Evolutionary conservation across 129 eudicot species (phyloP), one percentile per base, ranked within the genome.

Genomic region (Smallanthus sonchifolius): DNA sequence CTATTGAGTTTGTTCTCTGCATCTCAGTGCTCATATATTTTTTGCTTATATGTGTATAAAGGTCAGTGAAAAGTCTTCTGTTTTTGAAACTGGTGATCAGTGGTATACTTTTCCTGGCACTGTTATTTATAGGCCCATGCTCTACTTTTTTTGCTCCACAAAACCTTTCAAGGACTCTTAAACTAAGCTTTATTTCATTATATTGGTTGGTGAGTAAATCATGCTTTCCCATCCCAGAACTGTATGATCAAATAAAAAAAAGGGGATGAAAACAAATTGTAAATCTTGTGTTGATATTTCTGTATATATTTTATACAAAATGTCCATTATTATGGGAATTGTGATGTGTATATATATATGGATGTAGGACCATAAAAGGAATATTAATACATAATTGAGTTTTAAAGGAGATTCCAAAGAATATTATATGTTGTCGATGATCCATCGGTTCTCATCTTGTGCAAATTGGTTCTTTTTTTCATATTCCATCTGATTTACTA

Each of bases 71-170:
- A 14, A 10, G 55, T 76, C 65, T 11, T 48, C 15, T 37, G 0
- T 19, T 36, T 16, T 19, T 37, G n/a, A n/a, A n/a, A n/a, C n/a
- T n/a, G n/a, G n/a, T n/a, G n/a, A n/a, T n/a, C n/a, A n/a, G n/a
- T n/a, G n/a, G n/a, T n/a, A n/a, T 52, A 28, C 59, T n/a, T 4
- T 52, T 17, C 59, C 16, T 47, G 54, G 17, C 17, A 14, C 16
- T 45, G 5, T 10, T 62, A 69, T 69, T 44, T 69, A 69, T 69
- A 77, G 81, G 64, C 81, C 51, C 36, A 77, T 69, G 43, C 40
- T 57, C 70, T 32, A 69, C 40, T 60, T 69, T 69, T 32, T 11
- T 60, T 28, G 63, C 49, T 13, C 36, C 54, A 44, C 34, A 35
- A 49, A 51, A 44, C 61, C 62, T 59, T 77, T 77, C 47, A 7